These are phyloP conservation scores for Quercus rubra DNA, from an alignment of 306 rosid species.

Conservation along the genomic window DNA sequence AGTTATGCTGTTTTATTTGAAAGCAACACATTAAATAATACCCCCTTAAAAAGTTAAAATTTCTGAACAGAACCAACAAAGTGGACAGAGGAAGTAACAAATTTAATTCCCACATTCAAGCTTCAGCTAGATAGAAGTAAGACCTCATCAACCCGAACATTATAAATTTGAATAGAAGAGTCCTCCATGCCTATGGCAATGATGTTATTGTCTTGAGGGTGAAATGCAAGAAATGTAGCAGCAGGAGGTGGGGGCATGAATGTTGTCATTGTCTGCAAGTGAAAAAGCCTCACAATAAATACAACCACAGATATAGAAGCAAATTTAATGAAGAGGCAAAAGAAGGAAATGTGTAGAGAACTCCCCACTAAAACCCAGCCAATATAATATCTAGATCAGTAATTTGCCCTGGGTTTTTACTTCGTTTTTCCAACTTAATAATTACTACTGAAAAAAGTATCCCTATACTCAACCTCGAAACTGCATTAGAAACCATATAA, in stretches of 20 bases:
- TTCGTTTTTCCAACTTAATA: background rate
- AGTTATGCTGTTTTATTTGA: too few species aligned
- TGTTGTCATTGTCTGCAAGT: slow-evolving; percentile 94
- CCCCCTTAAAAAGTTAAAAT: too few species aligned
- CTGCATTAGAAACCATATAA: background rate
- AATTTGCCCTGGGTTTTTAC: background rate
- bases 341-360: background rate
- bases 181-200: slow-evolving; percentile 99
- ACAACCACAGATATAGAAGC: slow-evolving; percentile 1
- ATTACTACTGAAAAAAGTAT: background rate
- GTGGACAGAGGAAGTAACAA: background rate
- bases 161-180: slow-evolving; percentile 91
- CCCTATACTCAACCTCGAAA: background rate
- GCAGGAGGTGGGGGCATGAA: slow-evolving; percentile 99
- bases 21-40: too few species aligned
- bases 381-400: background rate
- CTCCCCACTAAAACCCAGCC: background rate
- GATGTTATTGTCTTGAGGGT: slow-evolving; percentile 98
- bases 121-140: slow-evolving; percentile 14
- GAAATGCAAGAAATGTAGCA: slow-evolving; percentile 97
- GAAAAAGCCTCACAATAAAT: slow-evolving; percentile 18
- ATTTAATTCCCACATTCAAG: slow-evolving; percentile 3
- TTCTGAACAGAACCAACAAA: too few species aligned
- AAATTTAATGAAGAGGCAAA: background rate
- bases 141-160: slow-evolving; percentile 97